phyloP scores from a whole-genome alignment of 257 asterid genomes.

The Nicotiana sylvestris region DNA sequence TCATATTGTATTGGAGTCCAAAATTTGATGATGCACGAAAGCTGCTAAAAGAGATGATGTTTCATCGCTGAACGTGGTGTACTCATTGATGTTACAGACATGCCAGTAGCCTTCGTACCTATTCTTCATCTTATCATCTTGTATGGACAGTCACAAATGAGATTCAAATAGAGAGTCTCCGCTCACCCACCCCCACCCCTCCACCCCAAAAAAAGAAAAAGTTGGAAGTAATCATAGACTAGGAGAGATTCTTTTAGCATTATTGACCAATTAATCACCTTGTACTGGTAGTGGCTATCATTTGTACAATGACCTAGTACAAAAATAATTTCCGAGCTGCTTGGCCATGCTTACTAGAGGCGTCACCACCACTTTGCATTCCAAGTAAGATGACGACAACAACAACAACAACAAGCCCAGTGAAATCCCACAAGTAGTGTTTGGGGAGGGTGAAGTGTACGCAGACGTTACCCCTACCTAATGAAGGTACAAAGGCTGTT shows the following conservation, averaged over 20 bases:
- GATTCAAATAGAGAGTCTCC: not conserved
- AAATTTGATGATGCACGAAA: not conserved
- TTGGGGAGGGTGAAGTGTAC: no score
- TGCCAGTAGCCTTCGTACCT: not conserved
- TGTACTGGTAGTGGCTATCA: not conserved
- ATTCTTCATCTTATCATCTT: not conserved
- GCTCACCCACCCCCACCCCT: not conserved
- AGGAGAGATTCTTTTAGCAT: not conserved
- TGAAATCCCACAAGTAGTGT: no score
- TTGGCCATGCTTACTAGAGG: slow-evolving; percentile 2
- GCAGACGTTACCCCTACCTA: no score
- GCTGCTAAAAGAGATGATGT: not conserved
- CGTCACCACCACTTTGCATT: not conserved
- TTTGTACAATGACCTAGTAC: not conserved
- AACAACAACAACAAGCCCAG: no score
- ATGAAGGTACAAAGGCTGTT: no score
- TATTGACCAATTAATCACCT: not conserved
- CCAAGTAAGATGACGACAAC: not conserved
- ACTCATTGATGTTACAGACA: not conserved
- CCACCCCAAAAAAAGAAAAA: not conserved
- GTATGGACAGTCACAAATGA: not conserved
- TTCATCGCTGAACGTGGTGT: not conserved
- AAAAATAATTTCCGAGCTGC: not conserved
- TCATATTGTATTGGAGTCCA: not conserved
- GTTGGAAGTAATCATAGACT: slow-evolving; percentile 3